Base-by-base conservation (phyloP, 371 early-diverging fungal species). In the Actinomortierella ambigua region DNA sequence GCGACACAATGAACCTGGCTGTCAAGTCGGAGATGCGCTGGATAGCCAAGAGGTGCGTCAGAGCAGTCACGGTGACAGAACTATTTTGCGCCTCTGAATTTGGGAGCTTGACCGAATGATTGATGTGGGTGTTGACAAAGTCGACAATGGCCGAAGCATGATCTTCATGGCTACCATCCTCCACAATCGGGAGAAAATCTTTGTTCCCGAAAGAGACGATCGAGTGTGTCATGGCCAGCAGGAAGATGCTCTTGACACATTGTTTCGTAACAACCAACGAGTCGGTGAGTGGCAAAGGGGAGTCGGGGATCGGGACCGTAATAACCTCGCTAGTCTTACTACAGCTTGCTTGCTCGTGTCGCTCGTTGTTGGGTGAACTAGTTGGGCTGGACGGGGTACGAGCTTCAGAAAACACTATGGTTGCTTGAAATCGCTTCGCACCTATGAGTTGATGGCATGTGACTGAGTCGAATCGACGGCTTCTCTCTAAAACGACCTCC, bases 61-160 rank as follows among this genome's bases (percentile, higher is more conserved):
- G 11, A 4, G 11, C 34, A 6, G 34, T 34, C n/a, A n/a, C n/a
- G n/a, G n/a, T n/a, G 34, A 34, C 11, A 6, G 34, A 6, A 34
- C 7, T 34, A 11, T 11, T 11, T 34, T 34, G 34, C 11, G 11
- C 11, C 11, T 34, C 11, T 11, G 34, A 11, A 34, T 34, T 34
- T 34, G n/a, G n/a, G n/a, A n/a, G n/a, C n/a, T 34, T 11, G 34
- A 75, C 60, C 68, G 67, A 67, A 2, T 68, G 75, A 29, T 75
- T 75, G 44, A 75, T 68, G n/a, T 75, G 75, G 29, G 64, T 68
- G 17, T 63, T 68, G 6, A 64, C 58, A 49, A 75, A 75, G 6
- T 68, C 57, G 13, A 66, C 43, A 18, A 75, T 67, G 27, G 75
- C 75, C 14, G 60, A 64, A 3, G 64, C 64, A 51, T 75, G 75